Evolutionary conservation across 768 basidiomycete species (phyloP).

Genomic region (Tubosaeta brunneosetosa): DNA sequence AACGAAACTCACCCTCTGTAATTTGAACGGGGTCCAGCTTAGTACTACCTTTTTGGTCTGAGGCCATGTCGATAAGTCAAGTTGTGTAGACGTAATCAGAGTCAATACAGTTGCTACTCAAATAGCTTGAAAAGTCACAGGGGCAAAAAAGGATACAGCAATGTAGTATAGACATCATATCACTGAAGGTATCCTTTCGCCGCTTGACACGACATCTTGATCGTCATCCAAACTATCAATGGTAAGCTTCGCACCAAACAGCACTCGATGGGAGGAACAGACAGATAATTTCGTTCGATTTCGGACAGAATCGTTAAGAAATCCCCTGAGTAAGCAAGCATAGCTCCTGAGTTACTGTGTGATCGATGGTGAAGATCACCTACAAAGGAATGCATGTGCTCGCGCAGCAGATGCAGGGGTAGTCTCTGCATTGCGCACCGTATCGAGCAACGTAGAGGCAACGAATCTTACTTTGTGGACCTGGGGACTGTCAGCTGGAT

Average conservation of each 20-base stretch:
- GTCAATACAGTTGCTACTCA: too few species aligned
- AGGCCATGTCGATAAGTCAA: slow-evolving; percentile 13
- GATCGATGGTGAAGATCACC: slow-evolving; percentile 21
- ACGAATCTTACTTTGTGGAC: slow-evolving; percentile 93
- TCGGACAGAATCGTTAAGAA: slow-evolving; percentile 88
- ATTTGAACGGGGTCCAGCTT: slow-evolving; percentile 44
- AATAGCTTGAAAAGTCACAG: not conserved
- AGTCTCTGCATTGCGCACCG: slow-evolving; percentile 75
- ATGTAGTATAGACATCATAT: slow-evolving; percentile 4
- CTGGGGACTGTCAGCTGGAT: slow-evolving; percentile 31
- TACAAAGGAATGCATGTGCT: slow-evolving; percentile 84
- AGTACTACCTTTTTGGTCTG: slow-evolving; percentile 26
- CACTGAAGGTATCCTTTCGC: slow-evolving; percentile 45
- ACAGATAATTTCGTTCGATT: slow-evolving; percentile 89
- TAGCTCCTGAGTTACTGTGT: slow-evolving; percentile 5
- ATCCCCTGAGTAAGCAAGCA: slow-evolving; percentile 56
- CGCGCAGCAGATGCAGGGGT: slow-evolving; percentile 77
- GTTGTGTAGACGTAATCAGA: slow-evolving; percentile 14
- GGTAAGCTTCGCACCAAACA: slow-evolving; percentile 16
- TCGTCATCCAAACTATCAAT: slow-evolving; percentile 47
- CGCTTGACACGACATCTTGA: slow-evolving; percentile 40
- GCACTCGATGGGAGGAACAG: slow-evolving; percentile 23
- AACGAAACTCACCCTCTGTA: slow-evolving; percentile 54
- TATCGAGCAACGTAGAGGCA: slow-evolving; percentile 83
- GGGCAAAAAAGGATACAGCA: not conserved